Evolutionary conservation across 352 stramenopile genomes (phyloP).

Genomic region (Phytopythium oedochilum): DNA sequence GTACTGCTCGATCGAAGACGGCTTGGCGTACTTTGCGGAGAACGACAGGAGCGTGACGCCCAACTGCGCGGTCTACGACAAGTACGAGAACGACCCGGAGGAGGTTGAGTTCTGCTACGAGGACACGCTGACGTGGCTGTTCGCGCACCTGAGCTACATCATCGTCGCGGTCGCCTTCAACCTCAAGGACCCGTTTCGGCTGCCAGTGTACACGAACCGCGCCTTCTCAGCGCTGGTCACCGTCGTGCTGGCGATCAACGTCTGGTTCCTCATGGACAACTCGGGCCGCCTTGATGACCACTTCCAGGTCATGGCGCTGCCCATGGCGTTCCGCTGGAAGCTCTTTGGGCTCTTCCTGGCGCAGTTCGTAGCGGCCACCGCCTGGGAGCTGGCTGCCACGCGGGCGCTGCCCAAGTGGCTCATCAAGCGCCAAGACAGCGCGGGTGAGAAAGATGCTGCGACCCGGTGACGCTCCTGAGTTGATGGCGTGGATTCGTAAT

Average conservation of each 20-base stretch:
- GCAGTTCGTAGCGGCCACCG: constrained; percentile 12
- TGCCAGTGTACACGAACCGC: constrained; percentile 33
- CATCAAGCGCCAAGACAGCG: background rate
- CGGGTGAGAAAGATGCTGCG: constrained; percentile 29
- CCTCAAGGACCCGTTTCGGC: constrained; percentile 33
- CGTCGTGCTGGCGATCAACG: constrained; percentile 15
- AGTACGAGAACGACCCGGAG: constrained; percentile 21
- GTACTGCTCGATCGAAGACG: constrained; percentile 31
- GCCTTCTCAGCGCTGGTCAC: constrained; percentile 17
- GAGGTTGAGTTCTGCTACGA: constrained; percentile 25
- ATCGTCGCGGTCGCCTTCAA: constrained; percentile 39
- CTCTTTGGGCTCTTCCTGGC: constrained; percentile 30
- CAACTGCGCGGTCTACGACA: constrained; percentile 23
- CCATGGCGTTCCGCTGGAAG: constrained; percentile 22
- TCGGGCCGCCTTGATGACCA: constrained; percentile 14
- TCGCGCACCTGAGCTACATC: constrained; percentile 36
- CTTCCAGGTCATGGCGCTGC: constrained; percentile 38
- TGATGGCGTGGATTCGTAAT: background rate
- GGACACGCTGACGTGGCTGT: constrained; percentile 35
- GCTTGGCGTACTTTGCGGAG: constrained; percentile 9
- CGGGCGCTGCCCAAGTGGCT: constrained; percentile 13
- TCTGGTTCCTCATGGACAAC: constrained; percentile 36
- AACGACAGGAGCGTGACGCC: constrained; percentile 11
- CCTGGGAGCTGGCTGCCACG: constrained; percentile 22
- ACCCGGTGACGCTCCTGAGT: constrained; percentile 65